Conservation (phyloP, 805 yeast genomes). For the Starmerella apicola region DNA sequence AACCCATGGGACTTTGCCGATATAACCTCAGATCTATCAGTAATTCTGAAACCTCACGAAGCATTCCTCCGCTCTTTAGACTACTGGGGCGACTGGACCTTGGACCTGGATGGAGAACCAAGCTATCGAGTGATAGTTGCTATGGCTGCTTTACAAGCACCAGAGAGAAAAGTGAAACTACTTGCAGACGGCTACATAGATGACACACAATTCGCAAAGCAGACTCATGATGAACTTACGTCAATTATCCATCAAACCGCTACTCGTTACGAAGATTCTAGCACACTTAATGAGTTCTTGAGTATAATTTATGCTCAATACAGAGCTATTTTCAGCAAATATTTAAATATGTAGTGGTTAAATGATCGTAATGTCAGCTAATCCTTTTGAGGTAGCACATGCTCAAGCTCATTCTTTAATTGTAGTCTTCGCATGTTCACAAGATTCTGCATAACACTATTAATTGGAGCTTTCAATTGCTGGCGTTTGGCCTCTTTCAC, state of each 20-base stretch:
- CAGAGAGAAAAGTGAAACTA: conserved; percentile 5
- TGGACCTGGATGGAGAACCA: conserved; percentile 32
- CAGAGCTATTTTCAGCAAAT: background rate
- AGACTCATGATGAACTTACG: too few relatives aligned
- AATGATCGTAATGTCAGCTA: too few relatives aligned
- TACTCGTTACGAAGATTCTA: too few relatives aligned
- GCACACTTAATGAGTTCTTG: too few relatives aligned
- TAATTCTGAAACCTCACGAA: conserved; percentile 30
- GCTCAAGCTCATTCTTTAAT: conserved; percentile 10
- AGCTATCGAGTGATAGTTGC: conserved; percentile 62
- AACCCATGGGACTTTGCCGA: conserved; percentile 67
- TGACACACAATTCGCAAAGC: conserved; percentile 4
- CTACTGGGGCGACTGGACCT: conserved; percentile 66
- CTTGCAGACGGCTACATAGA: conserved; percentile 14
- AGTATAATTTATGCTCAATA: background rate
- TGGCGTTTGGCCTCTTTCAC: conserved; percentile 40
- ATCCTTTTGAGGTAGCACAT: conserved; percentile 9
- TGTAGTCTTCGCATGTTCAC: conserved; percentile 28
- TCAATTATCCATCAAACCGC: too few relatives aligned
- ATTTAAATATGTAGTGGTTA: too few relatives aligned
- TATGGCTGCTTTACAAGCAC: conserved; percentile 24
- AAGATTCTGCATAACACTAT: conserved; percentile 35
- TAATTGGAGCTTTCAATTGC: conserved; percentile 34
- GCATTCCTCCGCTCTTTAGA: conserved; percentile 38
- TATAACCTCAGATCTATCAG: conserved; percentile 35